Evolutionary conservation across 2,329 filamentous ascomycete species (phyloP).

Genomic region (Zelopaecilomyces penicillatus): DNA sequence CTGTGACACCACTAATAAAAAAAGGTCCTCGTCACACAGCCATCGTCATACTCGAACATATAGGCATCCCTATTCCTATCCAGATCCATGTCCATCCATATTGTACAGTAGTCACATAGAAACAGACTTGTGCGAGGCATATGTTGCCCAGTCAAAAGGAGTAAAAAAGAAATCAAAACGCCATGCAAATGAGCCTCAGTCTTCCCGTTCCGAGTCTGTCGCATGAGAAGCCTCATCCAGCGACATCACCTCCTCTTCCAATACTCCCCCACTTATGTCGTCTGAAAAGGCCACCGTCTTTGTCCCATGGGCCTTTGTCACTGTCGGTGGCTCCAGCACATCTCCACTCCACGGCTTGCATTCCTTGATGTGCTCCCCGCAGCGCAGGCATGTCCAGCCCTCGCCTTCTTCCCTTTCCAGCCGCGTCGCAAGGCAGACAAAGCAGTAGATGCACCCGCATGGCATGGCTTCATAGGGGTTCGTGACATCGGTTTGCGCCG

Average conservation of each 20-base stretch:
- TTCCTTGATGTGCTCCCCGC: slow-evolving; percentile 72
- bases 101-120: too few species aligned
- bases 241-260: slow-evolving; percentile 18
- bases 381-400: slow-evolving; percentile 85
- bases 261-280: slow-evolving; percentile 33
- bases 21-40: too few species aligned
- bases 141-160: too few species aligned
- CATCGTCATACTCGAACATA: too few species aligned
- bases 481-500: slow-evolving; percentile 84
- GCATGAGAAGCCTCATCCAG: slow-evolving; percentile 13
- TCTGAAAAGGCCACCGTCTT: slow-evolving; percentile 59
- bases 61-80: too few species aligned
- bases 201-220: too few species aligned
- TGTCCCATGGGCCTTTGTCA: slow-evolving; percentile 9
- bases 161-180: too few species aligned
- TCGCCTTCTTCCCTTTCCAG: slow-evolving; percentile 90
- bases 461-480: slow-evolving; percentile 90
- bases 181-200: too few species aligned
- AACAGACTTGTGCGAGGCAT: too few species aligned
- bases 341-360: slow-evolving; percentile 91
- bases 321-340: slow-evolving; percentile 53
- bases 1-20: too few species aligned
- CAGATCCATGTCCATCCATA: too few species aligned
- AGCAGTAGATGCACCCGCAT: slow-evolving; percentile 92
- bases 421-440: slow-evolving; percentile 83